Base-by-base conservation (phyloP, 1,139 yeast species). In the Waltiozyma sp. region DNA sequence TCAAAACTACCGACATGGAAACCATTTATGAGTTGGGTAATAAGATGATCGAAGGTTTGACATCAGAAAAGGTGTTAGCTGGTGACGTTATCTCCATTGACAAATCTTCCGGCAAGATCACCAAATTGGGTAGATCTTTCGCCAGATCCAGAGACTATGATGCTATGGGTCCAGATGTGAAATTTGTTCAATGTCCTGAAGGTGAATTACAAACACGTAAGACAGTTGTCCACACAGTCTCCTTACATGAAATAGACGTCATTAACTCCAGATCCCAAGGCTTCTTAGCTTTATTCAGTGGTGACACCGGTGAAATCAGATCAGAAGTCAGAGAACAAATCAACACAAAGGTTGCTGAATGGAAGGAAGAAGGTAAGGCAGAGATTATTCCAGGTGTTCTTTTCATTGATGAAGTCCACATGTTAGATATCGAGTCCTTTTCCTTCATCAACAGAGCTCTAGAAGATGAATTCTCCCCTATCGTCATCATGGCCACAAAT, bases 321-420 rank as follows among this genome's bases (percentile, higher is more conserved):
- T 75, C 93, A 13, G 98, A 93, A 64, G 94, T 93, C 34, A 80
- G 99, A 60, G 96, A 89, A 61, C 98, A 93, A 67, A 91, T 93
- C 62, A 91, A 93, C 66, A 77, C 89, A 42, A 91, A 91, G 66
- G 96, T 93, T 43, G 95, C 94, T 28, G 98, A 93, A 66, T 93
- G 98, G 98, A 87, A 85, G 59, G 99, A 93, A 69, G 98, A 93
- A 70, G 98, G 98, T 46, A 93, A 91, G 63, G 98, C 98, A 13
- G 96, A 89, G 57, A 89, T 93, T 52, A 84, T 88, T 41, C 97
- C 98, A n/a, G 99, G 99, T 53, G 98, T 93, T 13, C 70, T 93
- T 56, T 93, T 93, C 64, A 87, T 93, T 56, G 99, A 93, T 65
- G 99, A 93, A 66, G 97, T 89, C 43, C 98, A 93, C 66, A 93